Base-by-base conservation (phyloP, 2,329 filamentous ascomycete species). In the Emmonsiellopsis sp. region DNA sequence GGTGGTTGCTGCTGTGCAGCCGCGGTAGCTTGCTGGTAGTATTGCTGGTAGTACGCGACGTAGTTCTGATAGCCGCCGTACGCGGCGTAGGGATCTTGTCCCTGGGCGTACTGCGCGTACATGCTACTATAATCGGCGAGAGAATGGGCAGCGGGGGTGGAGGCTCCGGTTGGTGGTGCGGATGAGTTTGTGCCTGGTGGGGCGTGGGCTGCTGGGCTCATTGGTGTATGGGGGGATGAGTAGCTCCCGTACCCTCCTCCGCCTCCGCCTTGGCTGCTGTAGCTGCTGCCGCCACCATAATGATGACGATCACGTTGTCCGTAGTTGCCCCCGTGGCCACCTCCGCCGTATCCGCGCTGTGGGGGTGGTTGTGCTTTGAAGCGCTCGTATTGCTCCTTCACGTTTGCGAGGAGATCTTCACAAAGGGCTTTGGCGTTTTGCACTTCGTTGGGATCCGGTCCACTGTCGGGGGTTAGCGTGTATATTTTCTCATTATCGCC, bases 1-100 rank as follows among this genome's bases (percentile, higher is more conserved):
- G 67, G 61, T 20, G 61, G 60, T 20, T 62, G 57, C 10, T 56
- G 71, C 66, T 40, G 62, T 56, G 69, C 67, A 56, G 76, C 70
- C 57, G 76, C 65, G 67, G 65, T 52, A 70, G 69, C 52, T 76
- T 86, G 86, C 62, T 88, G 84, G 65, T 88, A 83, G 62, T 89
- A 89, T 70, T 87, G 85, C 61, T 87, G 84, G 58, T 77, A 79
- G 63, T 79, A 78, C 32, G 76, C 74, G 46, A 78, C 66, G 57
- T 79, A 88, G 73, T 86, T 87, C 61, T 85, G 81, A 70, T 93
- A 96, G 52, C 92, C 92, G 57, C 92, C 92, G 62, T 93, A 96
- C 7, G 87, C 84, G 42, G 89, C 89, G 68, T 96, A 96, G 0
- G 91, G 92, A 64, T 96, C 89, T 58, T 80, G 76, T 52, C 77